Percentiles rank a stretch among this genome's conserved stretches.
Conservation (phyloP, 75 land plant genomes). For the Chamaecyparis obtusa region DNA sequence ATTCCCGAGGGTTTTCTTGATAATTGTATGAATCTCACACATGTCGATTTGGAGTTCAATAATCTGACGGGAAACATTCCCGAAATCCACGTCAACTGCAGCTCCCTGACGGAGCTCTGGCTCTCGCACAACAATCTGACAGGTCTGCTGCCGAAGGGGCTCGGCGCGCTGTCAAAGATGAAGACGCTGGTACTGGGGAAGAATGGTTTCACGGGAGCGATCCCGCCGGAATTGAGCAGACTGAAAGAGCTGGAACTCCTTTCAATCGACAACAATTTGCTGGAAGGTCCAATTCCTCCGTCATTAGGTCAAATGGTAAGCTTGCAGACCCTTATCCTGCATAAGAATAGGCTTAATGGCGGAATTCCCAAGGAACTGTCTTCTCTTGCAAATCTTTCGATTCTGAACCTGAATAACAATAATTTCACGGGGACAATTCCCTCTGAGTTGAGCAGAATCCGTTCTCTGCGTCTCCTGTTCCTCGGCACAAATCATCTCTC, state of each 20-base stretch:
- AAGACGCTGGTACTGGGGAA: slow-evolving; percentile 33
- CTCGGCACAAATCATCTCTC: slow-evolving; percentile 38
- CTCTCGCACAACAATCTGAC: background rate
- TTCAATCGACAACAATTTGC: slow-evolving; percentile 55
- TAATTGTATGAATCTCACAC: background rate
- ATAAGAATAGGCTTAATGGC: slow-evolving; percentile 49
- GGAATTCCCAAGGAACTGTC: slow-evolving; percentile 31
- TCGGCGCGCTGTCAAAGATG: slow-evolving; percentile 43
- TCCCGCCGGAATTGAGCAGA: slow-evolving; percentile 44
- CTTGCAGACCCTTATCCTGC: slow-evolving; percentile 45
- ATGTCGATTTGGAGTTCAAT: background rate
- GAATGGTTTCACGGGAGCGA: slow-evolving; percentile 39
- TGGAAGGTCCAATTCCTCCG: slow-evolving; percentile 43
- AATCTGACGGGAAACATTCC: background rate
- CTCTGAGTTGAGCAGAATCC: slow-evolving; percentile 25
- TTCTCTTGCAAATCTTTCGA: slow-evolving; percentile 21
- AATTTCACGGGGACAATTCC: slow-evolving; percentile 52
- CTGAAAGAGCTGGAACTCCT: slow-evolving; percentile 35
- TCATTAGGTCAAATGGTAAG: slow-evolving; percentile 36
- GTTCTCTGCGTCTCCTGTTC: slow-evolving; percentile 24
- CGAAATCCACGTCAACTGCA: background rate
- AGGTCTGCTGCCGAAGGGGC: slow-evolving; percentile 29
- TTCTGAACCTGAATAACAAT: slow-evolving; percentile 56
- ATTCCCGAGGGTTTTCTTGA: background rate
- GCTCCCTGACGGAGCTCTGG: background rate